A percentile compares a stretch with the other conserved stretches of the same genome.
phyloP scores from a whole-genome alignment of 257 asterid genomes.

The Lithospermum erythrorhizon region DNA sequence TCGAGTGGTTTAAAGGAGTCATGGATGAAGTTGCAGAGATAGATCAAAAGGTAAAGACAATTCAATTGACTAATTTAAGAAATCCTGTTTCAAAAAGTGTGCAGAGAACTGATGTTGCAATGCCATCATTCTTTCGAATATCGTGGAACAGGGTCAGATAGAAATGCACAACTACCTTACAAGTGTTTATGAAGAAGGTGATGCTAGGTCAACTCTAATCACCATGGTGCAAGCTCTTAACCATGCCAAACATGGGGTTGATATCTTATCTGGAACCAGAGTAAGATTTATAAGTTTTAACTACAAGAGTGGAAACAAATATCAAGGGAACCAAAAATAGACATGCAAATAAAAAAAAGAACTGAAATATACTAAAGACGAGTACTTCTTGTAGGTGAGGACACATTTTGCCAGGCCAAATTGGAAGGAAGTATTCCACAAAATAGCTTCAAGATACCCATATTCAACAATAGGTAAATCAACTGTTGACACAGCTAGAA shows the following conservation, averaged over 20 bases:
- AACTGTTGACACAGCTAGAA: neutral
- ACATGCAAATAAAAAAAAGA: neutral
- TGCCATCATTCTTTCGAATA: constrained; percentile 1
- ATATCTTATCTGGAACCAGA: constrained; percentile 86
- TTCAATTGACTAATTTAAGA: neutral
- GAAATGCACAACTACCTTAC: constrained; percentile 96
- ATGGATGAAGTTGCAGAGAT: constrained; percentile 89
- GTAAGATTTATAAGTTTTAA: constrained; percentile 28
- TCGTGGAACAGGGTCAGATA: constrained; percentile 59
- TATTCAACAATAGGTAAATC: constrained; percentile 65
- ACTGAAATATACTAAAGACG: neutral
- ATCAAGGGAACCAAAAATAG: neutral
- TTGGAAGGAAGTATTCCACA: constrained; percentile 78
- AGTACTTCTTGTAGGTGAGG: constrained; percentile 47
- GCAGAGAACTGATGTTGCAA: neutral
- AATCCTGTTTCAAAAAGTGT: neutral
- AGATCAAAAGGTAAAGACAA: constrained; percentile 59
- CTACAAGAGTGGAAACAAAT: neutral
- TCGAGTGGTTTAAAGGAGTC: constrained; percentile 95
- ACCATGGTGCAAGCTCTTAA: constrained; percentile 94
- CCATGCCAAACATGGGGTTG: constrained; percentile 94
- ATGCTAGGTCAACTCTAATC: constrained; percentile 89
- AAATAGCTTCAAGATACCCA: constrained; percentile 71
- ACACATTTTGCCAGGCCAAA: constrained; percentile 36
- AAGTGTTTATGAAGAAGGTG: constrained; percentile 90